A percentile compares a stretch with the other conserved stretches of the same genome.
Conservation (phyloP, 495 filamentous ascomycete species). For the Penicillium silybi region DNA sequence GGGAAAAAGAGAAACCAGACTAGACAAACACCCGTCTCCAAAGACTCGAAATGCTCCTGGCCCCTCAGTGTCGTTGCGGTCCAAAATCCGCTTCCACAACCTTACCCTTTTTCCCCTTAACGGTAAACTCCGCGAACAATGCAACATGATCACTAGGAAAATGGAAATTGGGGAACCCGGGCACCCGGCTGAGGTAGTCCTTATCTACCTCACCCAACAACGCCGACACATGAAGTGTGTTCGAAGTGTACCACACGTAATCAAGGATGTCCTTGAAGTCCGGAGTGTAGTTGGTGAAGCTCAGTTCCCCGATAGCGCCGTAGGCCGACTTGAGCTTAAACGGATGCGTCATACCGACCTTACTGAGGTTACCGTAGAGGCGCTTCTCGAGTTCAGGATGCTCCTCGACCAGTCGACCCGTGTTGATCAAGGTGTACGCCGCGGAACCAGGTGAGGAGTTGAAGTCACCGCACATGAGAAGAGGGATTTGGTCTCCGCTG, state of each 20-base stretch:
- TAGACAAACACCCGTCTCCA: slow-evolving; percentile 43
- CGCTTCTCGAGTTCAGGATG: slow-evolving; percentile 72
- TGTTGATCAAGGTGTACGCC: slow-evolving; percentile 81
- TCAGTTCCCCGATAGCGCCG: slow-evolving; percentile 67
- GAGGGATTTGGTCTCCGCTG: slow-evolving; percentile 78
- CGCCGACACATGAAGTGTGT: slow-evolving; percentile 79
- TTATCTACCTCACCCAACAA: slow-evolving; percentile 88
- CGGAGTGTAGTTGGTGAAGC: slow-evolving; percentile 95
- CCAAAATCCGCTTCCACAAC: slow-evolving; percentile 61
- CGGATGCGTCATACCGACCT: slow-evolving; percentile 86
- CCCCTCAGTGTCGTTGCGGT: slow-evolving; percentile 49
- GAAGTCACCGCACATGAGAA: slow-evolving; percentile 92
- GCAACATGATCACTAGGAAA: slow-evolving; percentile 97
- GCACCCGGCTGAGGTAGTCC: slow-evolving; percentile 83
- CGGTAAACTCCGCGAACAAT: slow-evolving; percentile 84
- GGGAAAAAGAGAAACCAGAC: slow-evolving; percentile 21
- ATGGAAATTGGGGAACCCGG: slow-evolving; percentile 95
- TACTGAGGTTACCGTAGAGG: slow-evolving; percentile 86
- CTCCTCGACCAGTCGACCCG: slow-evolving; percentile 64
- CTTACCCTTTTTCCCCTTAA: slow-evolving; percentile 89
- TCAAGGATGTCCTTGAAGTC: slow-evolving; percentile 87
- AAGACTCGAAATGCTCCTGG: slow-evolving; percentile 40
- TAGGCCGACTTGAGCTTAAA: slow-evolving; percentile 93
- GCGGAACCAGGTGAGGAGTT: slow-evolving; percentile 82
- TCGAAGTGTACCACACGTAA: slow-evolving; percentile 96